These are phyloP conservation scores for Hyaloraphidium curvatum DNA, from an alignment of 192 early-diverging fungal genomes.

Conservation along the genomic window DNA sequence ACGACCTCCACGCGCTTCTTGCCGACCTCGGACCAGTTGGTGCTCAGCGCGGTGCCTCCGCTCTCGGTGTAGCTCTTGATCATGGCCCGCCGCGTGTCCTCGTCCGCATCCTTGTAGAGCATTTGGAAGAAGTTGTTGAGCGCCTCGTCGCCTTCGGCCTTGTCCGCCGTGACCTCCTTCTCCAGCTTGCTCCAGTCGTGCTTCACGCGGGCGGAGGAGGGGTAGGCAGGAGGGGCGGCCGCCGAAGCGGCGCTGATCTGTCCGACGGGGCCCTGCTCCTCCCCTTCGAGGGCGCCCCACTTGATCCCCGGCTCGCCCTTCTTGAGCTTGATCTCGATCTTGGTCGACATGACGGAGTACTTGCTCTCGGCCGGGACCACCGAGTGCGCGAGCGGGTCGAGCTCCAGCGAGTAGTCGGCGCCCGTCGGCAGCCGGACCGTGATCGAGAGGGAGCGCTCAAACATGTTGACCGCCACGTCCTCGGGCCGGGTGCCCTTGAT, in stretches of 20 bases:
- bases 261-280: slow-evolving; percentile 21
- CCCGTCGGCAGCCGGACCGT: slow-evolving; percentile 65
- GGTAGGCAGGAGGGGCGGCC: slow-evolving; percentile 22
- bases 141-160: slow-evolving; percentile 73
- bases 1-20: slow-evolving; percentile 65
- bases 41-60: slow-evolving; percentile 82
- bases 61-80: slow-evolving; percentile 93
- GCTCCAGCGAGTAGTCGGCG: slow-evolving; percentile 71
- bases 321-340: slow-evolving; percentile 69
- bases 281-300: slow-evolving; percentile 71
- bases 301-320: slow-evolving; percentile 56
- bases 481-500: slow-evolving; percentile 71
- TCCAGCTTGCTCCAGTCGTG: slow-evolving; percentile 76
- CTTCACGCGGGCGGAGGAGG: slow-evolving; percentile 21
- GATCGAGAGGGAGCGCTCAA: slow-evolving; percentile 41
- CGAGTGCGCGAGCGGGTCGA: slow-evolving; percentile 68
- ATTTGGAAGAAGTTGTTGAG: slow-evolving; percentile 82
- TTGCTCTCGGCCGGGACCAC: slow-evolving; percentile 51
- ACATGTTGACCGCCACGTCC: slow-evolving; percentile 43
- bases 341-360: slow-evolving; percentile 72
- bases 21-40: slow-evolving; percentile 87
- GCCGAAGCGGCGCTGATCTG: slow-evolving; percentile 22
- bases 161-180: slow-evolving; percentile 49
- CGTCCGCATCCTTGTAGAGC: slow-evolving; percentile 77
- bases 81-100: slow-evolving; percentile 81